Evolutionary conservation across 352 stramenopile species (phyloP), one percentile per base, ranked within the genome.

Genomic region (Phytophthora nicotianae): DNA sequence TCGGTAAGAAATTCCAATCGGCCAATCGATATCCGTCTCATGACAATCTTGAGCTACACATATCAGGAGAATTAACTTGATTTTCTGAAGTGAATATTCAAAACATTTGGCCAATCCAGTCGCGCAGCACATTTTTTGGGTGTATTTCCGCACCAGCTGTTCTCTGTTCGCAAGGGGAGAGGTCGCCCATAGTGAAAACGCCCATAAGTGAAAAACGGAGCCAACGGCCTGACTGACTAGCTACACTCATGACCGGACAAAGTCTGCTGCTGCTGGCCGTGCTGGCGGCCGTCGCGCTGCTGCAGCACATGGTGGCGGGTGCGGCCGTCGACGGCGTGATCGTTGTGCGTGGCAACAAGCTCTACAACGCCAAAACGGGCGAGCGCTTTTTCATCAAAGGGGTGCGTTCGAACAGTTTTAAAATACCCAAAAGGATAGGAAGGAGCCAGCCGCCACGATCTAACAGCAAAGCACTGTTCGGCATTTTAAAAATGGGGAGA

Each of bases 351-450:
- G 87, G 87, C 49, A 93, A 92, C 81, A 93, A 96, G 59, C 82
- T 96, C 70, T 96, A 91, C 72, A 90, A 96, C 60, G 68, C 70
- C 26, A 90, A 90, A 17, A 82, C 85, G 11, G 79, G 80, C 64
- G 82, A 93, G 58, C 87, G 87, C 38, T 96, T 96, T 62, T 86
- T 94, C 71, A 91, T 95, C 55, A 90, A 92, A 69, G 86, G 86
- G 48, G 83, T 93, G 70, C 70, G 83, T 81, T 59, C 43, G 43
- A 64, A 64, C 23, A n/a, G 23, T 20, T 10, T 6, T 17, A 49
- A 32, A 49, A 19, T 5, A 9, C 24, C n/a, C 21, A 48, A 52
- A 37, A 65, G 23, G 42, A 72, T 69, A 42, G 47, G 41, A 56
- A 58, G 35, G 52, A 68, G 41, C 33, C 19, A 23, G 24, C 21